A percentile compares a stretch with the other conserved stretches of the same genome.
These are phyloP conservation scores for Suillus weaverae DNA, from an alignment of 768 basidiomycete genomes.

Conservation along the genomic window DNA sequence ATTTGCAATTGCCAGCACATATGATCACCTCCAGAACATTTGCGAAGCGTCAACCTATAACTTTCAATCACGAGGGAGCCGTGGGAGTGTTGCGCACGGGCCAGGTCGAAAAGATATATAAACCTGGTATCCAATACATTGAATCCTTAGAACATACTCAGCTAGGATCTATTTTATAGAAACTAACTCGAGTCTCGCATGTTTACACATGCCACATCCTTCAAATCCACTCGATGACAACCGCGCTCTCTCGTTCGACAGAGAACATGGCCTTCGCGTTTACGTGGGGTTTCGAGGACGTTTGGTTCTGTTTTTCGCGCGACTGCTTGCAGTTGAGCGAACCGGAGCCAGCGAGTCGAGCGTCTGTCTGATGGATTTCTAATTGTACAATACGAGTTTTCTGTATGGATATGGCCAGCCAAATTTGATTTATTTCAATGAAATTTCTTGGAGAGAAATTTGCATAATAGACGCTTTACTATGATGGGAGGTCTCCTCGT, in stretches of 20 bases:
- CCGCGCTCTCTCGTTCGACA: constrained; percentile 37
- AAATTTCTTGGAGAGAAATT: no score
- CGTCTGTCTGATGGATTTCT: constrained; percentile 44
- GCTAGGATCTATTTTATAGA: constrained; percentile 41
- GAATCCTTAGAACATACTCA: constrained; percentile 45
- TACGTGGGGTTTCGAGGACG: constrained; percentile 36
- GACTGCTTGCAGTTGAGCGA: constrained; percentile 24
- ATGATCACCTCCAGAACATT: not conserved
- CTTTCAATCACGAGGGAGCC: not conserved
- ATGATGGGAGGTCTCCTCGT: no score
- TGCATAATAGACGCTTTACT: no score
- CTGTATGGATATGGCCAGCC: no score
- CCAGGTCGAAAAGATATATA: constrained; percentile 27
- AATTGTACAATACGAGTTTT: not conserved
- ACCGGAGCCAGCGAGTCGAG: constrained; percentile 37
- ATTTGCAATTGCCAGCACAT: no score
- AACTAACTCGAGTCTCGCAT: constrained; percentile 48
- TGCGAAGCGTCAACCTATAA: not conserved
- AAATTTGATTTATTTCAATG: no score
- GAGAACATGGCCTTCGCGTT: constrained; percentile 35
- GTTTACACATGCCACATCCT: constrained; percentile 44
- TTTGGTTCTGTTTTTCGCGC: constrained; percentile 28
- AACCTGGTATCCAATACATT: not conserved
- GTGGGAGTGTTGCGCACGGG: constrained; percentile 27
- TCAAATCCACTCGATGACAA: constrained; percentile 42